phyloP scores from a whole-genome alignment of 495 filamentous ascomycete species.

The Durotheca rogersii region DNA sequence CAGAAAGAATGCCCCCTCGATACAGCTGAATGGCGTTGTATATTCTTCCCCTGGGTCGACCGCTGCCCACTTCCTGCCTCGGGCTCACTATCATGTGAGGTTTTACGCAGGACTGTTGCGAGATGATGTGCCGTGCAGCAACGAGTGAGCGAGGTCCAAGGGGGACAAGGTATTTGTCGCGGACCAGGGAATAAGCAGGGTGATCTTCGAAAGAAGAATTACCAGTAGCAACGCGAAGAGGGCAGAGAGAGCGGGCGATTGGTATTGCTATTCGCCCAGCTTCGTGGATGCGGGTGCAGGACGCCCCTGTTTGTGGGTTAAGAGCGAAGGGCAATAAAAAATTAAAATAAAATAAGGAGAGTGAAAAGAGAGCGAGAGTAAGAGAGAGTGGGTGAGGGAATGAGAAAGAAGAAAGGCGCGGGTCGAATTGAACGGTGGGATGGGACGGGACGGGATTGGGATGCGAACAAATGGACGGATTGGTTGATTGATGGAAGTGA shows the following conservation, averaged over 20 bases:
- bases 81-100: no score
- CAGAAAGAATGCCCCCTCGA: no score
- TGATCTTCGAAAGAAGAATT: constrained; percentile 23
- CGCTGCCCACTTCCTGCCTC: no score
- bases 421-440: constrained; percentile 31
- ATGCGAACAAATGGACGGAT: constrained; percentile 32
- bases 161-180: constrained; percentile 6
- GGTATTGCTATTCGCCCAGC: constrained; percentile 22
- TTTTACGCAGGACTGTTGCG: neutral
- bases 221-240: constrained; percentile 12
- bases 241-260: constrained; percentile 5
- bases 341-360: constrained; percentile 1
- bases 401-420: constrained; percentile 12
- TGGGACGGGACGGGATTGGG: constrained; percentile 18
- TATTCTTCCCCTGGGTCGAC: no score
- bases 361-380: constrained; percentile 7
- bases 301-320: constrained; percentile 14
- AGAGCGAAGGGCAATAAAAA: constrained; percentile 21
- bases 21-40: no score
- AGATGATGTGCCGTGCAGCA: constrained; percentile 1
- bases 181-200: constrained; percentile 11
- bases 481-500: constrained; percentile 31
- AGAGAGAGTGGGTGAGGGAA: constrained; percentile 6
- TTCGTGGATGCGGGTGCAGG: constrained; percentile 1
- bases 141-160: constrained; percentile 6